A percentile compares a stretch with the other conserved stretches of the same genome.
These are phyloP conservation scores for Balansia obtecta DNA, from an alignment of 2,329 filamentous ascomycete species.

Conservation along the genomic window DNA sequence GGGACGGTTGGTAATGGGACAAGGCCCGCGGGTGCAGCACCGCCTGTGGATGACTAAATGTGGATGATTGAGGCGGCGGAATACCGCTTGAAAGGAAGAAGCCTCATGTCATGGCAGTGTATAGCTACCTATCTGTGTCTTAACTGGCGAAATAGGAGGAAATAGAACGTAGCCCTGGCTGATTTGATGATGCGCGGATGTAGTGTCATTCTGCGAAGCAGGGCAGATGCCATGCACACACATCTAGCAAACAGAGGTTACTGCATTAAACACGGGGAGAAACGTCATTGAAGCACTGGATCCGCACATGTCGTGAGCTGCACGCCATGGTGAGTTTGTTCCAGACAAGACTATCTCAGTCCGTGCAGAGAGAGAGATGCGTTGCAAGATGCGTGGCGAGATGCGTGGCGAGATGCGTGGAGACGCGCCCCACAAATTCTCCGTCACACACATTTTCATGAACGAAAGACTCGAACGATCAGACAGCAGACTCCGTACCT, in stretches of 20 bases:
- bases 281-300: background rate
- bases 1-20: conserved; percentile 10
- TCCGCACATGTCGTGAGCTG: background rate
- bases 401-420: too few relatives aligned
- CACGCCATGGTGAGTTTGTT: background rate
- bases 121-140: background rate
- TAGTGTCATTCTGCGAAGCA: background rate
- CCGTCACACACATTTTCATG: too few relatives aligned
- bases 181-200: background rate
- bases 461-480: too few relatives aligned
- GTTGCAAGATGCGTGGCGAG: too few relatives aligned
- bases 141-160: background rate
- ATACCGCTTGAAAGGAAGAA: background rate
- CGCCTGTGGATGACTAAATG: background rate
- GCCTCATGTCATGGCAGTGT: background rate
- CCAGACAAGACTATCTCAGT: background rate
- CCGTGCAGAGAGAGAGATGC: too few relatives aligned
- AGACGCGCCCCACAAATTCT: too few relatives aligned
- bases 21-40: too few relatives aligned
- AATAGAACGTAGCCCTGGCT: background rate
- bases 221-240: background rate
- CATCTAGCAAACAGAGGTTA: background rate
- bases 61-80: background rate
- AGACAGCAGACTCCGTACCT: too few relatives aligned
- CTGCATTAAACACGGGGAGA: background rate